Conservation (phyloP, 2,329 filamentous ascomycete species). For the Fusarium tuaranense region DNA sequence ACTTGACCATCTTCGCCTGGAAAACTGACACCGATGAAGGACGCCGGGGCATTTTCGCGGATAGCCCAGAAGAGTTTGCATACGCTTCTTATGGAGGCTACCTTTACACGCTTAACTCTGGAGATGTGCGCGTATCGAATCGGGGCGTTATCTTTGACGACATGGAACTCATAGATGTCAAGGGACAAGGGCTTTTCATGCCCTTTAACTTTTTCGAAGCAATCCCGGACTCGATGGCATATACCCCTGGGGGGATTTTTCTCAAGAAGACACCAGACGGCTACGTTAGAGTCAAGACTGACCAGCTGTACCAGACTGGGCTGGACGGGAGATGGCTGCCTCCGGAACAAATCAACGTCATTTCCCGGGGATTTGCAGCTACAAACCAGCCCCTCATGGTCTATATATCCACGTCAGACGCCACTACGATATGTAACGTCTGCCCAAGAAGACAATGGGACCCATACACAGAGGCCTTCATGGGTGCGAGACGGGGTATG, state of each 20-base stretch:
- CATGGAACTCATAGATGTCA: background rate
- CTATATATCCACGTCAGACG: background rate
- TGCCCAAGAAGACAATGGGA: background rate
- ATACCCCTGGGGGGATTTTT: background rate
- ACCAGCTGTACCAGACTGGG: background rate
- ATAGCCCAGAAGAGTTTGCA: background rate
- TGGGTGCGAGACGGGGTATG: background rate
- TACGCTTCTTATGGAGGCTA: background rate
- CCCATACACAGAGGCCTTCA: background rate
- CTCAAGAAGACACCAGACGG: background rate
- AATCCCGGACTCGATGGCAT: background rate
- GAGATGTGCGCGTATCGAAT: background rate
- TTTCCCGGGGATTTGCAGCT: background rate
- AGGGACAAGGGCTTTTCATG: background rate
- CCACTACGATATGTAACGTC: background rate
- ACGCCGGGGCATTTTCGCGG: background rate
- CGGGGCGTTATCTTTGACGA: background rate
- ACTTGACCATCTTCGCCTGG: background rate
- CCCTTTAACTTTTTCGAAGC: background rate
- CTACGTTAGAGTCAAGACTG: background rate
- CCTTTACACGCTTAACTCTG: background rate
- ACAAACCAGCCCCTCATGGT: background rate
- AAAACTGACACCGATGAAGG: background rate
- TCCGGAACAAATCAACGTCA: background rate
- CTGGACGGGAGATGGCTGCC: background rate